Conservation (phyloP, 2,329 filamentous ascomycete species). For the Monilinia vaccinii-corymbosi region DNA sequence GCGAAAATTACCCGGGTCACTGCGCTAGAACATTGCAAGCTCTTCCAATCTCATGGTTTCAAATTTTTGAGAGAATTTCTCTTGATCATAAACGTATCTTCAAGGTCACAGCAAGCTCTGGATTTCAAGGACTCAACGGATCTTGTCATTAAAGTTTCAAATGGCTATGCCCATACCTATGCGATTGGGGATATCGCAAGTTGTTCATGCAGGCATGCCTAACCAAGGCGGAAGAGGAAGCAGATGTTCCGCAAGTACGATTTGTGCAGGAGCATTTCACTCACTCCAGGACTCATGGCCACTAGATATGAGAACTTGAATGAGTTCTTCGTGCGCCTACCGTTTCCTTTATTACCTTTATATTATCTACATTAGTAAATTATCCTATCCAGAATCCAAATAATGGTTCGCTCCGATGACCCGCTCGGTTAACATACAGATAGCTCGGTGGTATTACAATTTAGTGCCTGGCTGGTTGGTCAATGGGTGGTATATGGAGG, state of each 20-base stretch:
- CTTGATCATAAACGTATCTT: background rate
- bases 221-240: background rate
- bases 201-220: background rate
- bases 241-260: background rate
- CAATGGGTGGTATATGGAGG: background rate
- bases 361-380: background rate
- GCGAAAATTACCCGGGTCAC: background rate
- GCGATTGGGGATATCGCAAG: background rate
- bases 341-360: background rate
- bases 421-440: background rate
- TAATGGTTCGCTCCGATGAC: background rate
- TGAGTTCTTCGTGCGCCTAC: background rate
- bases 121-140: background rate
- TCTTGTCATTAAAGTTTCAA: background rate
- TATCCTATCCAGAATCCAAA: background rate
- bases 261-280: background rate
- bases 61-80: background rate
- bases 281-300: background rate
- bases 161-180: background rate
- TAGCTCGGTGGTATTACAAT: background rate
- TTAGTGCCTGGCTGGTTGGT: background rate
- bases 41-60: background rate
- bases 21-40: background rate
- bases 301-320: background rate
- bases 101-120: background rate